Conservation (phyloP, 345 rosid genomes). For the Populus pruinosa region DNA sequence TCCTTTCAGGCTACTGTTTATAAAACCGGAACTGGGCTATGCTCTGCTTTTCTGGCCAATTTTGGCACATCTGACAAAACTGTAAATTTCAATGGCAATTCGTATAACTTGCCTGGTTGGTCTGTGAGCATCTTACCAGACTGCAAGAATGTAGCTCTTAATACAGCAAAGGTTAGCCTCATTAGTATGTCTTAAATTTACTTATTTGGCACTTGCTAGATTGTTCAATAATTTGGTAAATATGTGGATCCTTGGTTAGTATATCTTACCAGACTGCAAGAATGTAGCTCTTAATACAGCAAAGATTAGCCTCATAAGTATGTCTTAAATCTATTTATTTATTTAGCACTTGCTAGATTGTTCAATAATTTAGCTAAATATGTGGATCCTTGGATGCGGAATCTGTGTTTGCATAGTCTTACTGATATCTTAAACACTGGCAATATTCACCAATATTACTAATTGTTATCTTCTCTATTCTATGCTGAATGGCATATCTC, state of each 20-base stretch:
- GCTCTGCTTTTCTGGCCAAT: slow-evolving; percentile 93
- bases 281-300: slow-evolving; percentile 83
- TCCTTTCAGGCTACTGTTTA: slow-evolving; percentile 69
- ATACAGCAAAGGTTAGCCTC: slow-evolving; percentile 82
- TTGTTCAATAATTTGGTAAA: background rate
- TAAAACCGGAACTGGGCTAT: slow-evolving; percentile 55
- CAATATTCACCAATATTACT: too few species aligned
- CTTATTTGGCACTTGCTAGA: background rate
- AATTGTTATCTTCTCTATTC: too few species aligned
- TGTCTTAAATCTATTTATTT: background rate
- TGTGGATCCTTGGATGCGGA: background rate
- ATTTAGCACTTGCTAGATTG: background rate
- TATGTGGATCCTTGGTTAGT: background rate
- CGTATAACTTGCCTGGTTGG: slow-evolving; percentile 85
- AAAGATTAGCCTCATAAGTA: slow-evolving; percentile 53
- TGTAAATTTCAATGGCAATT: slow-evolving; percentile 60
- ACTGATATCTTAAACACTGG: too few species aligned
- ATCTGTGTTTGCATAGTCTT: background rate
- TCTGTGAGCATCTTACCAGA: slow-evolving; percentile 97
- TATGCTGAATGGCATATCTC: too few species aligned
- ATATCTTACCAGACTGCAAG: slow-evolving; percentile 88
- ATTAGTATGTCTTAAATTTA: background rate
- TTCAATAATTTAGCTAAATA: background rate
- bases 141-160: slow-evolving; percentile 81
- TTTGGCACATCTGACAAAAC: slow-evolving; percentile 55